These are phyloP conservation scores for Akebia trifoliata DNA, from an alignment of 164 flowering plant species.

Conservation along the genomic window DNA sequence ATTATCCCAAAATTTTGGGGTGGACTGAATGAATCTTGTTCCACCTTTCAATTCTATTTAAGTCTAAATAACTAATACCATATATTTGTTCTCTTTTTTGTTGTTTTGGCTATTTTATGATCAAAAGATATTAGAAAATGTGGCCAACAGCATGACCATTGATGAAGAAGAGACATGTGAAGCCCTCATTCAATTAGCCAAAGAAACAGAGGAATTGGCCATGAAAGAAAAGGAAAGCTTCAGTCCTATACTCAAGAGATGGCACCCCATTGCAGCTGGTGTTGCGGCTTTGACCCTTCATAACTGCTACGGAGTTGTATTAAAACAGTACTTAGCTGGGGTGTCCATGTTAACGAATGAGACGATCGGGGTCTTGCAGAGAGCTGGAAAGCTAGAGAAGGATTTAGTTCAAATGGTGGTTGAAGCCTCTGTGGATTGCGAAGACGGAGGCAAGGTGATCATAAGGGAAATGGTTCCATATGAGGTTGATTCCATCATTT, in stretches of 20 bases:
- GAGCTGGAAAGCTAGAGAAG: conserved; percentile 84
- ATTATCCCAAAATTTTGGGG: background rate
- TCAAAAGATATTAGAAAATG: conserved; percentile 46
- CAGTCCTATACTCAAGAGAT: conserved; percentile 64
- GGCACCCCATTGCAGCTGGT: conserved; percentile 74
- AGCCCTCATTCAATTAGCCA: conserved; percentile 46
- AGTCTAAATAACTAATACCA: background rate
- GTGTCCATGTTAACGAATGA: conserved; percentile 40
- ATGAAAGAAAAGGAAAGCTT: conserved; percentile 65
- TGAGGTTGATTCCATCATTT: conserved; percentile 66
- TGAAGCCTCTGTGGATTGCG: conserved; percentile 73
- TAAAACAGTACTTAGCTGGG: conserved; percentile 61
- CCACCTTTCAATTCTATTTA: too few relatives aligned
- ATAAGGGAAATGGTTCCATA: conserved; percentile 81
- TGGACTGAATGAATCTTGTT: too few relatives aligned
- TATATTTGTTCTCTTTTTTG: background rate
- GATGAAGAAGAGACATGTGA: conserved; percentile 44
- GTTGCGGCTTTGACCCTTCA: conserved; percentile 83
- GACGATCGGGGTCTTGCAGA: conserved; percentile 49
- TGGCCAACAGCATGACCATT: conserved; percentile 12
- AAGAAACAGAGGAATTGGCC: conserved; percentile 67
- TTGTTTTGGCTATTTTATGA: background rate
- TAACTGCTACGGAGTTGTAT: conserved; percentile 61
- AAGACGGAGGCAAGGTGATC: conserved; percentile 75
- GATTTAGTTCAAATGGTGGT: conserved; percentile 77